phyloP scores from a whole-genome alignment of 306 rosid genomes.

The Cucumis melo region DNA sequence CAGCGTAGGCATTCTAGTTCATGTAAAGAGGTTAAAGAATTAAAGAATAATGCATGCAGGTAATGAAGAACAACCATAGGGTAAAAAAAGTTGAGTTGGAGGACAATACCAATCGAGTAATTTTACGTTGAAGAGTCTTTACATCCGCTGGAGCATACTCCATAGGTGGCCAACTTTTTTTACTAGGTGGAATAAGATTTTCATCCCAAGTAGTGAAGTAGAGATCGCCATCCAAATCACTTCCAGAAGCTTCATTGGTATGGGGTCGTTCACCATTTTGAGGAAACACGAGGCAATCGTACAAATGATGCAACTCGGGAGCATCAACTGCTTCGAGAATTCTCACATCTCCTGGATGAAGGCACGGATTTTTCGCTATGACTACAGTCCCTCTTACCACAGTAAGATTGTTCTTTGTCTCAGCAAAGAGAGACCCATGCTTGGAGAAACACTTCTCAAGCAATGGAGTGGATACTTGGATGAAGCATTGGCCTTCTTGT shows the following conservation, averaged over 20 bases:
- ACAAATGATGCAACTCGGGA: conserved; percentile 56
- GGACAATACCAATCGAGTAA: conserved; percentile 28
- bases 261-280: conserved; percentile 89
- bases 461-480: conserved; percentile 65
- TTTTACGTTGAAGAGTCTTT: conserved; percentile 12
- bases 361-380: conserved; percentile 82
- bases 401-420: conserved; percentile 30
- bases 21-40: neutral
- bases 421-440: conserved; percentile 62
- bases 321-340: conserved; percentile 79
- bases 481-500: conserved; percentile 73
- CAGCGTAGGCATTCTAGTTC: neutral
- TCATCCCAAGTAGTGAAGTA: conserved; percentile 93
- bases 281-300: conserved; percentile 81
- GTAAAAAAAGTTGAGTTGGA: neutral
- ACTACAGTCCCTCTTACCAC: conserved; percentile 54
- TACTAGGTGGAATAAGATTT: conserved; percentile 70
- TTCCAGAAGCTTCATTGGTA: conserved; percentile 89
- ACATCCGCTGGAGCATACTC: conserved; percentile 36
- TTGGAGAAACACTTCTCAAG: conserved; percentile 65
- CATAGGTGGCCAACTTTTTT: conserved; percentile 75
- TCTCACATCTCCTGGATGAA: conserved; percentile 87
- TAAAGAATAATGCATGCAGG: too few relatives aligned
- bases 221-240: conserved; percentile 90
- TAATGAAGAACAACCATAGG: neutral